Base-by-base conservation (phyloP, 208 protist species). In the Leishmania gerbilli region DNA sequence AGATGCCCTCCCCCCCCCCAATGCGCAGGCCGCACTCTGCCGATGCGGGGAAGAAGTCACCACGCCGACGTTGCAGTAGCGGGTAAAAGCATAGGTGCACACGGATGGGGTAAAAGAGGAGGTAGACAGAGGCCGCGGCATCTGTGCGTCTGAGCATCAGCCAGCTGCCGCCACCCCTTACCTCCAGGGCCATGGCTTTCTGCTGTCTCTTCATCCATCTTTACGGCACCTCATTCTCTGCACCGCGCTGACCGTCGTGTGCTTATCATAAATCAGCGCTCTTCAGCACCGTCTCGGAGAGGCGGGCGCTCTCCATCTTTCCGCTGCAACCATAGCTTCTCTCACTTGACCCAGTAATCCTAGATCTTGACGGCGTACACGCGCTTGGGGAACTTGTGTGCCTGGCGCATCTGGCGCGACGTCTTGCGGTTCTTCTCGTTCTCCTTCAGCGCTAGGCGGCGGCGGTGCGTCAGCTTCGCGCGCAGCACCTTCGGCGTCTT, bases 391-490 rank as follows among this genome's bases (percentile, higher is more conserved):
- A 90, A 98, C 79, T 87, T 86, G 81, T 90, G 83, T 51, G 92
- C 95, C 84, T 91, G 87, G 82, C 91, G 93, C 67, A 93, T 65
- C 88, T 97, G 90, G 76, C 76, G 91, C 79, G 74, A 83, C n/a
- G 94, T 98, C 94, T 97, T 97, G 80, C 91, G 91, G 87, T 95
- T 94, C 88, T 95, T 95, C 94, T 98, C 93, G 86, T 92, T 91
- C 53, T 84, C 84, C 82, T 89, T 97, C 81, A 98, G 90, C 65
- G 95, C 95, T 37, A 96, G 89, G 77, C 95, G 93, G 84, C 92
- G 93, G 85, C 92, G 89, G 89, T 91, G 92, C 27, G 95, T 98
- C 88, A 96, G 88, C 94, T 97, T 98, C 62, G 80, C 56, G 79
- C 91, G 89, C 40, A 98, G 92, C 58, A 86, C 84, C 89, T 95